phyloP scores from a whole-genome alignment of 139 green algal genomes.

The Limnomonas spitsbergensis region DNA sequence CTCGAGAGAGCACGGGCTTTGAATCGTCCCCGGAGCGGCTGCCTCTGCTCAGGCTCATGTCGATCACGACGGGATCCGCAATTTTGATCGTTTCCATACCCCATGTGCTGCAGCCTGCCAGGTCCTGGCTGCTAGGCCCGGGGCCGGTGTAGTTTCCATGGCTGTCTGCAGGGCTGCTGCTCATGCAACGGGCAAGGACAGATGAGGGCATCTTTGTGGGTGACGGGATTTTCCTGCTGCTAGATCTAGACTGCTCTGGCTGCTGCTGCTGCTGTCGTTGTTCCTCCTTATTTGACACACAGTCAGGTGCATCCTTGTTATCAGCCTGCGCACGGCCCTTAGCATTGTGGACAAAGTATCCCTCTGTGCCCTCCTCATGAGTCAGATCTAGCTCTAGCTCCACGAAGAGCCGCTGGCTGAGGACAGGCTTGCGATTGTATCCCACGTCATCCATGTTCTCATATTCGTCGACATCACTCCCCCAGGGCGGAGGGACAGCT shows the following conservation, averaged over 20 bases:
- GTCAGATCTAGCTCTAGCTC: conserved; percentile 48
- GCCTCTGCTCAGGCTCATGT: conserved; percentile 27
- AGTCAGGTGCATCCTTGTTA: conserved; percentile 26
- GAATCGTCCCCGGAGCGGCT: conserved; percentile 15
- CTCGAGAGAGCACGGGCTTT: conserved; percentile 41
- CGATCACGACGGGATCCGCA: conserved; percentile 50
- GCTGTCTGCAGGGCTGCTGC: neutral
- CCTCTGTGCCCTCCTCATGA: conserved; percentile 35
- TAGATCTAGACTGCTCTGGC: no score
- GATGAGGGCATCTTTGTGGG: neutral
- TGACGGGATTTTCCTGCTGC: neutral
- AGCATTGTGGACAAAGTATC: conserved; percentile 25
- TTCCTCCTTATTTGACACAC: conserved; percentile 11
- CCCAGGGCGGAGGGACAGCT: conserved; percentile 20
- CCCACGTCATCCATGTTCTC: conserved; percentile 67
- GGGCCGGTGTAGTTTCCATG: neutral
- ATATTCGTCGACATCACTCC: conserved; percentile 66
- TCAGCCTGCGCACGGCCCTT: conserved; percentile 15
- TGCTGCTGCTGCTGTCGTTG: conserved; percentile 6
- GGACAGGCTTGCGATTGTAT: conserved; percentile 50
- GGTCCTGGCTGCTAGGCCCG: conserved; percentile 14
- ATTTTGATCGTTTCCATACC: conserved; percentile 53
- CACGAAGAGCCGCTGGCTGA: conserved; percentile 50
- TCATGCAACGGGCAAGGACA: neutral
- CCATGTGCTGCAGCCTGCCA: conserved; percentile 24